These are phyloP conservation scores for Globisporangium cederbergense DNA, from an alignment of 352 stramenopile species.

Conservation along the genomic window DNA sequence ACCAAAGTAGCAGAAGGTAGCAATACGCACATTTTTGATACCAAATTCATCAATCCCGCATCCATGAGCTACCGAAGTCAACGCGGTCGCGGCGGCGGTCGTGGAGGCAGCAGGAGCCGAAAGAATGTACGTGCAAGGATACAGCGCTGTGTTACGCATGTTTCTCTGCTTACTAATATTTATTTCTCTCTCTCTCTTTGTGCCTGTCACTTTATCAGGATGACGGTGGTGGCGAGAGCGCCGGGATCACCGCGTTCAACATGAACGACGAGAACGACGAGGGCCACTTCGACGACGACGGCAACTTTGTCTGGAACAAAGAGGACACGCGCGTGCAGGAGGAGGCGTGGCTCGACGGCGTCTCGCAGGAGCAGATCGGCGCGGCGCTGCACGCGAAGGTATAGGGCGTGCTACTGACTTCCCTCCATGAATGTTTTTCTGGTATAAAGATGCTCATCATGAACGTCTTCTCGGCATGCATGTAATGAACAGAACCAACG, in stretches of 20 bases:
- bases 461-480: neutral
- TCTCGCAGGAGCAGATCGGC: conserved; percentile 75
- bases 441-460: neutral
- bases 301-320: conserved; percentile 82
- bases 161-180: neutral
- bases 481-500: conserved; percentile 29
- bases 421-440: neutral
- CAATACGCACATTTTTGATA: conserved; percentile 2
- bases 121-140: neutral
- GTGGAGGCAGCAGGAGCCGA: conserved; percentile 3
- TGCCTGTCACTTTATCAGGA: neutral
- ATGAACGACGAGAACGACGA: conserved; percentile 86
- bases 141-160: neutral
- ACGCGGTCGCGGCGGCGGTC: conserved; percentile 7
- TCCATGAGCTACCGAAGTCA: conserved; percentile 14
- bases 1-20: neutral
- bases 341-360: conserved; percentile 73
- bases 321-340: conserved; percentile 75
- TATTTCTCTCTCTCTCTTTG: neutral
- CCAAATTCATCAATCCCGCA: neutral
- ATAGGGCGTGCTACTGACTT: neutral
- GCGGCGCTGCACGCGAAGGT: conserved; percentile 57
- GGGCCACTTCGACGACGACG: conserved; percentile 75
- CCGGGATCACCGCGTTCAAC: conserved; percentile 73
- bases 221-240: conserved; percentile 23